Base-by-base conservation (phyloP, 495 filamentous ascomycete species). In the Terfezia boudieri region DNA sequence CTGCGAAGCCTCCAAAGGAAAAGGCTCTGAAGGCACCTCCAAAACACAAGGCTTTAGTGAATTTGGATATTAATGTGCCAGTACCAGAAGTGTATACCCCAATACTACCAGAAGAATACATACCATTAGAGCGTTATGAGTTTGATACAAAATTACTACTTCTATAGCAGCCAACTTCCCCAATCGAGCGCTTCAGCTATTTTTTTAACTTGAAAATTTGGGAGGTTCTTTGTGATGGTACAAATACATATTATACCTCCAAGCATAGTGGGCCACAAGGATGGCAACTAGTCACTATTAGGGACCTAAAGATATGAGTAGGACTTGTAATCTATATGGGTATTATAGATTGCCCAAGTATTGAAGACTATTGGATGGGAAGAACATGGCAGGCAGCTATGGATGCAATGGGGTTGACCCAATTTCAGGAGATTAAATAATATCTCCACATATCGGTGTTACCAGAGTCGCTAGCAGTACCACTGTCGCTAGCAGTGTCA, bases 321-420 rank as follows among this genome's bases (percentile, higher is more conserved):
- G 56, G 53, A 8, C 49, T 60, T 16, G 54, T 58, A 4, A 51
- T 60, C 26, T 58, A 56, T 36, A 53, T 60, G 53, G 58, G 58
- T 14, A 20, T 46, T 14, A 4, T 46, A 1, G 17, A 6, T 46
- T 46, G 41, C 4, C 4, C 41, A 14, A 46, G 41, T 20, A 6
- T 46, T 2, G 41, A 46, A 4, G 41, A 46, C 17, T 46, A 2
- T 46, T 46, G 41, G 41, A 2, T 2, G 3, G 41, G 4, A 20
- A 4, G 17, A 2, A 46, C 41, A 46, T 8, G 4, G 14, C 41
- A 14, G 12, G 3, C 0, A 4, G 1, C 41, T 14, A 46, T 46
- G 4, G 41, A 46, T 46, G 12, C 4, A 46, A 46, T 46, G 4
- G 41, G 41, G 2, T 20, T 46, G 41, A 20, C 17, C 12, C 41